Evolutionary conservation across 2,329 filamentous ascomycete species (phyloP).

Genomic region (Hypoxylon sp.): DNA sequence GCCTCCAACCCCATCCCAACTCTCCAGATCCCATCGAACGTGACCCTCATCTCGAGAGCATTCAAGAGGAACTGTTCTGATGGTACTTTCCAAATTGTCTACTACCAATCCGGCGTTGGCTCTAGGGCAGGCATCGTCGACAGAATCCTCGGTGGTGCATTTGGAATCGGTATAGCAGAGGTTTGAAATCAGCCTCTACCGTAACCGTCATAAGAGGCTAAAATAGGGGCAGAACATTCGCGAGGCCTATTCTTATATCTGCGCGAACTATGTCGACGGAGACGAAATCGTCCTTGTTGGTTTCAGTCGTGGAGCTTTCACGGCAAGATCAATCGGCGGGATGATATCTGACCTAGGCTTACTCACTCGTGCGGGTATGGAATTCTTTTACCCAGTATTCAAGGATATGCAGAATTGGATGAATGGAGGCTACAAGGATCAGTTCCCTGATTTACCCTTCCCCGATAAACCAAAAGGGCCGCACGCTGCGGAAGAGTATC

Average conservation of each 20-base stretch:
- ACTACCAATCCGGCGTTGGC: conserved; percentile 74
- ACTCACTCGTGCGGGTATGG: conserved; percentile 67
- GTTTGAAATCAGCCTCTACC: conserved; percentile 51
- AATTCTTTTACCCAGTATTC: conserved; percentile 70
- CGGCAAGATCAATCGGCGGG: conserved; percentile 69
- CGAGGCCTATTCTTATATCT: conserved; percentile 74
- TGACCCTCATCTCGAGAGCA: conserved; percentile 72
- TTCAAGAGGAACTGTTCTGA: conserved; percentile 67
- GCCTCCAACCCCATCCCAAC: conserved; percentile 57
- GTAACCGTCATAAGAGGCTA: conserved; percentile 16
- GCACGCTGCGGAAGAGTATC: conserved; percentile 60
- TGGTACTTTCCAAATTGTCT: conserved; percentile 70
- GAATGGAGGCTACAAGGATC: conserved; percentile 62
- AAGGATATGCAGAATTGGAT: conserved; percentile 70
- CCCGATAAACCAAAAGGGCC: conserved; percentile 64
- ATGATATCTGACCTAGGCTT: conserved; percentile 67
- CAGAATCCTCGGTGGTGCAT: conserved; percentile 67
- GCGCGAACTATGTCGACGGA: conserved; percentile 71
- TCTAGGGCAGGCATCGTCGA: conserved; percentile 67
- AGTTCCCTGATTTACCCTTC: conserved; percentile 64
- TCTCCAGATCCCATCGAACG: conserved; percentile 70
- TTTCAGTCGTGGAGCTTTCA: conserved; percentile 73
- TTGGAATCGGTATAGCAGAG: conserved; percentile 69
- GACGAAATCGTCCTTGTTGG: conserved; percentile 71
- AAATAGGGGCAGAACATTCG: conserved; percentile 62